These are phyloP conservation scores for Chionographis japonica DNA, from an alignment of 106 monocot species.

Conservation along the genomic window DNA sequence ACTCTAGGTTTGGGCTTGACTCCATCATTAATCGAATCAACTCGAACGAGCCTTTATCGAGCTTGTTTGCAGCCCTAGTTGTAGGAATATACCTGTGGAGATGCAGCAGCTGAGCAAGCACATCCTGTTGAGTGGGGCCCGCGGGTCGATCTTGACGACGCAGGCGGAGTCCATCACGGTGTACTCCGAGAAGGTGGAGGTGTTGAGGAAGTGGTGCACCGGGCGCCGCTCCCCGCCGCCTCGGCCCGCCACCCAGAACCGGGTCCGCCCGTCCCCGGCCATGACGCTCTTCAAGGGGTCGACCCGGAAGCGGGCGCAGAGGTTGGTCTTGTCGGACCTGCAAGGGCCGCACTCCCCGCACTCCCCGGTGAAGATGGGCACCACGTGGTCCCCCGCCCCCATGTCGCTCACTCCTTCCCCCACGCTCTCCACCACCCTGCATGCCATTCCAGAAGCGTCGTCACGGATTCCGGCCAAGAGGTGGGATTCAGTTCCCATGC, in stretches of 20 bases:
- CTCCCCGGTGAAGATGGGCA: slow-evolving; percentile 81
- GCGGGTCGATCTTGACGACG: slow-evolving; percentile 48
- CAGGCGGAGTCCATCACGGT: slow-evolving; percentile 88
- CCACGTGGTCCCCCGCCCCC: slow-evolving; percentile 55
- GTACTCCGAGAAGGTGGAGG: slow-evolving; percentile 87
- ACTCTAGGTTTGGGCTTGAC: too few species aligned
- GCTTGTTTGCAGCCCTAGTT: too few species aligned
- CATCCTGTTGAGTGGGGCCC: slow-evolving; percentile 53
- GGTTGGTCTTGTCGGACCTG: slow-evolving; percentile 43
- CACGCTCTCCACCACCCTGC: slow-evolving; percentile 81
- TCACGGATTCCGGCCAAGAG: background rate
- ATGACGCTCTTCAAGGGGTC: slow-evolving; percentile 44
- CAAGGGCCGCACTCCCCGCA: slow-evolving; percentile 53
- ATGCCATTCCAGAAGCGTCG: background rate
- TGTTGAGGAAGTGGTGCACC: slow-evolving; percentile 84
- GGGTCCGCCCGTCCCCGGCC: slow-evolving; percentile 35
- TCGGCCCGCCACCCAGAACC: slow-evolving; percentile 32
- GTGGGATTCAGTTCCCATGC: too few species aligned
- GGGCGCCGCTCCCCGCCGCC: slow-evolving; percentile 23
- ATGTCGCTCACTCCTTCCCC: slow-evolving; percentile 72
- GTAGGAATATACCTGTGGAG: slow-evolving; percentile 95
- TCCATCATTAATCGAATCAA: too few species aligned
- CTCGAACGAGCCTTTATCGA: too few species aligned
- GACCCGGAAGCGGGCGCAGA: slow-evolving; percentile 43
- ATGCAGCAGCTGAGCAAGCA: slow-evolving; percentile 85